phyloP scores from a whole-genome alignment of 441 rosid species.

The Populus hybrid region DNA sequence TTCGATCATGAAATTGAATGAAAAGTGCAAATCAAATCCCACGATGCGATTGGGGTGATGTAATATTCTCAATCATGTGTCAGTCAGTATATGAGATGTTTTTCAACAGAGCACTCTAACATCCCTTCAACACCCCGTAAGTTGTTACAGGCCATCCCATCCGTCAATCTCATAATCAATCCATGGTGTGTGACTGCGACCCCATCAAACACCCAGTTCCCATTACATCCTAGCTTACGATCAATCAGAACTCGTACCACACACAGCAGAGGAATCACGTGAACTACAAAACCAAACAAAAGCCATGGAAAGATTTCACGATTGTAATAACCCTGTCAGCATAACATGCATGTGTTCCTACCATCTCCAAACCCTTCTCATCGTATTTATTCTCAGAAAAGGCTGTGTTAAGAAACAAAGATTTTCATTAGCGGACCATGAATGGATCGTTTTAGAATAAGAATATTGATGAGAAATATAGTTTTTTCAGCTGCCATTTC shows the following conservation, averaged over 20 bases:
- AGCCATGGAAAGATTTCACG: slow-evolving; percentile 1
- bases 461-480: neutral
- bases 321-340: slow-evolving; percentile 8
- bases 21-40: neutral
- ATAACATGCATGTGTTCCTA: neutral
- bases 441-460: neutral
- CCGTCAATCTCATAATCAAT: slow-evolving; percentile 17
- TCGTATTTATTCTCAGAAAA: neutral
- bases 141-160: slow-evolving; percentile 33
- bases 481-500: neutral
- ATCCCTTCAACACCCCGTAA: slow-evolving; percentile 2
- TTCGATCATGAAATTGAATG: neutral
- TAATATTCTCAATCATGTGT: neutral
- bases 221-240: neutral
- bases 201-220: slow-evolving; percentile 11
- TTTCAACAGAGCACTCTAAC: slow-evolving; percentile 17
- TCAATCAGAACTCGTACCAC: slow-evolving; percentile 18
- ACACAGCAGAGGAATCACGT: slow-evolving; percentile 32
- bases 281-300: slow-evolving; percentile 22
- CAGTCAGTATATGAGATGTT: neutral
- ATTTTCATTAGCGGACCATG: neutral
- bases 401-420: neutral
- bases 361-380: slow-evolving; percentile 7
- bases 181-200: neutral
- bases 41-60: slow-evolving; percentile 2